phyloP scores from a whole-genome alignment of 2,329 filamentous ascomycete species.

The Colletotrichum scovillei region DNA sequence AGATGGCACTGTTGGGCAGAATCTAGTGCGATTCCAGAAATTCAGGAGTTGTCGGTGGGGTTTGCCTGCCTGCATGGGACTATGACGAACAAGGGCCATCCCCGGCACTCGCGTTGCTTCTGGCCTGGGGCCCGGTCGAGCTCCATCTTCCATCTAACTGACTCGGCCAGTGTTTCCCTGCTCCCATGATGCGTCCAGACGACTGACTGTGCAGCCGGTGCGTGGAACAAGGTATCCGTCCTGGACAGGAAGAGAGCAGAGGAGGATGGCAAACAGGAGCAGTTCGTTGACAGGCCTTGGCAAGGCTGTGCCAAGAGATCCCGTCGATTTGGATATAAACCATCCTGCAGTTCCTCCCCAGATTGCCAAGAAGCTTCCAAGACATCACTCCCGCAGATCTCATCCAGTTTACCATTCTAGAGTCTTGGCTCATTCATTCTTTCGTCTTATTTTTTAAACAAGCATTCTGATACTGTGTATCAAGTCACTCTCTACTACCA shows the following conservation, averaged over 20 bases:
- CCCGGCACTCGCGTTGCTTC: neutral
- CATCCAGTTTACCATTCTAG: conserved; percentile 23
- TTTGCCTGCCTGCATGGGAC: no score
- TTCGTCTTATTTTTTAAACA: neutral
- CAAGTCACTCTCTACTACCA: conserved; percentile 24
- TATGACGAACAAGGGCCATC: conserved; percentile 2
- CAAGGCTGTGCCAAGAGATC: conserved; percentile 29
- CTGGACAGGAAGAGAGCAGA: neutral
- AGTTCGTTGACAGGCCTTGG: neutral
- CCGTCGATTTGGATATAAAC: conserved; percentile 32
- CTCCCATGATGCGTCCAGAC: neutral
- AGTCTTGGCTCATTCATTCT: conserved; percentile 30
- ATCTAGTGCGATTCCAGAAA: conserved; percentile 8
- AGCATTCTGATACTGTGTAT: conserved; percentile 27
- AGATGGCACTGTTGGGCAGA: conserved; percentile 11
- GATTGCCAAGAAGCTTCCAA: conserved; percentile 31
- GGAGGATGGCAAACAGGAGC: neutral
- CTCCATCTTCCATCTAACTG: conserved; percentile 24
- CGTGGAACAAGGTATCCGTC: neutral
- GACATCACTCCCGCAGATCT: conserved; percentile 28
- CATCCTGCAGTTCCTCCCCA: conserved; percentile 18
- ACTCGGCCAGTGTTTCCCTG: conserved; percentile 20
- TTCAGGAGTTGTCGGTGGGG: conserved; percentile 29
- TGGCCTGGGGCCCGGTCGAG: neutral
- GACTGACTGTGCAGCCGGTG: neutral